Evolutionary conservation across 495 filamentous ascomycete genomes (phyloP).

Genomic region (Aspergillus haitiensis): DNA sequence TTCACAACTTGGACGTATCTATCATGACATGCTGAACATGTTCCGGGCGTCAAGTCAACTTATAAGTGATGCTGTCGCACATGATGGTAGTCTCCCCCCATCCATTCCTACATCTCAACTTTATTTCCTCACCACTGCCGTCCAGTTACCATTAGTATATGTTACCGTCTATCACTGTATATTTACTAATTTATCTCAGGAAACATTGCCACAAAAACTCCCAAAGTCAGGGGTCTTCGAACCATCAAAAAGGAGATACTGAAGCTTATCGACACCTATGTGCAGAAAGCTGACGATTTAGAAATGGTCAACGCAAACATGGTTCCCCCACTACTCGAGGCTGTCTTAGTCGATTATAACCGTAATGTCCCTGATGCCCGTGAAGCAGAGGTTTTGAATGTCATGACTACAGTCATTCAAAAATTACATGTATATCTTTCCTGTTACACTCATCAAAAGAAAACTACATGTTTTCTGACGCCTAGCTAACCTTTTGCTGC

Average conservation of each 20-base stretch:
- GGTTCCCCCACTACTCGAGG: conserved; percentile 94
- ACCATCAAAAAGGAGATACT: conserved; percentile 99
- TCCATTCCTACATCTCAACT: conserved; percentile 1
- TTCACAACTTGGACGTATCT: conserved; percentile 97
- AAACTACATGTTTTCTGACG: neutral
- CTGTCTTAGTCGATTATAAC: conserved; percentile 93
- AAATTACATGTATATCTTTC: conserved; percentile 81
- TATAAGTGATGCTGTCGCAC: conserved; percentile 85
- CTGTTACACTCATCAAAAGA: too few species aligned
- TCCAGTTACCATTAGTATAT: neutral
- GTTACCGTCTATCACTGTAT: neutral
- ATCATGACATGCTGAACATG: conserved; percentile 98
- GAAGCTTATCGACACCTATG: conserved; percentile 96
- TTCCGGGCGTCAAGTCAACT: conserved; percentile 93
- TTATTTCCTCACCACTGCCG: too few species aligned
- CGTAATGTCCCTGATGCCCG: conserved; percentile 94
- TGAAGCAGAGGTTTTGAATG: conserved; percentile 94
- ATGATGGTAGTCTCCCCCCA: conserved; percentile 65
- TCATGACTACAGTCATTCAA: conserved; percentile 95
- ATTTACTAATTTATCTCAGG: conserved; percentile 51
- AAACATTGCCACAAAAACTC: conserved; percentile 94
- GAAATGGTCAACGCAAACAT: conserved; percentile 91
- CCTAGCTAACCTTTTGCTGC: conserved; percentile 29
- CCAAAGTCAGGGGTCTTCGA: conserved; percentile 87
- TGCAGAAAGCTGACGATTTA: conserved; percentile 94